phyloP scores from a whole-genome alignment of 1,284 basidiomycete genomes.

The Ceratobasidium sp. region DNA sequence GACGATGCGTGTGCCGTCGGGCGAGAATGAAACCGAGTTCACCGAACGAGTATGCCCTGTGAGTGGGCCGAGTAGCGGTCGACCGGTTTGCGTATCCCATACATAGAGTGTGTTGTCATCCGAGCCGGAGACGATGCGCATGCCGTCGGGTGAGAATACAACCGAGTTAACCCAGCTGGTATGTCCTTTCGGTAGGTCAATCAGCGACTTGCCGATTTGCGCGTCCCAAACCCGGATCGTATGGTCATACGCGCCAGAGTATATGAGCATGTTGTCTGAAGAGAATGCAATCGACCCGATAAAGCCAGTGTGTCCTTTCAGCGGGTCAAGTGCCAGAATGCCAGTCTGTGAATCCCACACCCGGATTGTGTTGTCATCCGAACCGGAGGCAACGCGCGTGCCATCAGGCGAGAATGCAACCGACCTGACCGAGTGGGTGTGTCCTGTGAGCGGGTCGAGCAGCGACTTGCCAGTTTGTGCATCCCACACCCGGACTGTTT shows the following conservation, averaged over 20 bases:
- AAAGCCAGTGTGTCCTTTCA: not conserved
- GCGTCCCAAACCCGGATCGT: not conserved
- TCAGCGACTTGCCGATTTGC: not conserved
- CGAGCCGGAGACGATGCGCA: slow-evolving; percentile 21
- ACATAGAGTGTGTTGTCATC: not conserved
- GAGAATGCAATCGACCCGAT: not conserved
- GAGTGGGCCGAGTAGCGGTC: not conserved
- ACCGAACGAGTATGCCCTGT: not conserved
- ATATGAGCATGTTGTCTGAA: not conserved
- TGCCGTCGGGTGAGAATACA: slow-evolving; percentile 17
- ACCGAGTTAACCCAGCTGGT: no score
- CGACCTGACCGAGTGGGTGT: no score
- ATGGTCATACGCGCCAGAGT: slow-evolving; percentile 14
- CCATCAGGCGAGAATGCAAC: slow-evolving; percentile 11
- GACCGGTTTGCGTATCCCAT: slow-evolving; percentile 16
- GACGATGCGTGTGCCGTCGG: no score
- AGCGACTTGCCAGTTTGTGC: no score
- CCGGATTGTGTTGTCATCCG: not conserved
- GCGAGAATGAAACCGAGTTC: not conserved
- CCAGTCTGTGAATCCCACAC: not conserved
- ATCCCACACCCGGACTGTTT: no score
- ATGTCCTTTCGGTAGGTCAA: not conserved
- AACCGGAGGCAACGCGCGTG: not conserved
- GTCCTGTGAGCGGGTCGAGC: no score
- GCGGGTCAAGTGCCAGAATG: not conserved